phyloP scores from a whole-genome alignment of 2,329 filamentous ascomycete genomes.

The Chlorencoelia australis region DNA sequence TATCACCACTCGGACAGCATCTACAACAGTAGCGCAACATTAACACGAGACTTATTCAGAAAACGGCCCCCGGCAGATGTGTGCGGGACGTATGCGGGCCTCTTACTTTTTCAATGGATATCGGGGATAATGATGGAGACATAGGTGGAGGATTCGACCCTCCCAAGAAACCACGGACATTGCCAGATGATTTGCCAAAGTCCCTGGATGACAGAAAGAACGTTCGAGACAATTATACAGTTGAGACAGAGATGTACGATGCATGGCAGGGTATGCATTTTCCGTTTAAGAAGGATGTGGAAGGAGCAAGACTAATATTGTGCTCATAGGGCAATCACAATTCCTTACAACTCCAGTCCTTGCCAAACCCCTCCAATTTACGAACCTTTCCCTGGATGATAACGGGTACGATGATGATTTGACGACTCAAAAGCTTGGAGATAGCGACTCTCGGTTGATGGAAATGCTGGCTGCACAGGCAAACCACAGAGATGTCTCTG shows the following conservation, averaged over 20 bases:
- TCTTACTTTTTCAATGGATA: constrained; percentile 43
- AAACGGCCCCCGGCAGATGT: constrained; percentile 18
- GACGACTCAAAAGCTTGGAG: constrained; percentile 46
- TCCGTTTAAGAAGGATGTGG: constrained; percentile 3
- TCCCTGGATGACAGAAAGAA: constrained; percentile 80
- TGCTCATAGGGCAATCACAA: constrained; percentile 89
- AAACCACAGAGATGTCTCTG: constrained; percentile 65
- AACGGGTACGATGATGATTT: constrained; percentile 55
- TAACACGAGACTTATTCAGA: too few relatives aligned
- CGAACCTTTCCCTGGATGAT: constrained; percentile 73
- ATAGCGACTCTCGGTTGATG: constrained; percentile 82
- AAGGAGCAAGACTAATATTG: constrained; percentile 11
- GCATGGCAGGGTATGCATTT: constrained; percentile 75
- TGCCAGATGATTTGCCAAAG: constrained; percentile 80
- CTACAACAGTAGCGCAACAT: too few relatives aligned
- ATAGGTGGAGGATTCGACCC: constrained; percentile 23
- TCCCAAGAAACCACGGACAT: constrained; percentile 34
- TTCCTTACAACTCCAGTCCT: constrained; percentile 81
- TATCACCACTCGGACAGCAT: too few relatives aligned
- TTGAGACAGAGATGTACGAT: constrained; percentile 96
- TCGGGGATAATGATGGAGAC: constrained; percentile 40
- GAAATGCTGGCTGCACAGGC: constrained; percentile 94
- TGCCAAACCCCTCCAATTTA: constrained; percentile 74
- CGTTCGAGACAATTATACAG: constrained; percentile 49
- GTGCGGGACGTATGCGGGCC: constrained; percentile 20